Conservation (phyloP, 2,329 filamentous ascomycete species). For the Pseudopithomyces chartarum region DNA sequence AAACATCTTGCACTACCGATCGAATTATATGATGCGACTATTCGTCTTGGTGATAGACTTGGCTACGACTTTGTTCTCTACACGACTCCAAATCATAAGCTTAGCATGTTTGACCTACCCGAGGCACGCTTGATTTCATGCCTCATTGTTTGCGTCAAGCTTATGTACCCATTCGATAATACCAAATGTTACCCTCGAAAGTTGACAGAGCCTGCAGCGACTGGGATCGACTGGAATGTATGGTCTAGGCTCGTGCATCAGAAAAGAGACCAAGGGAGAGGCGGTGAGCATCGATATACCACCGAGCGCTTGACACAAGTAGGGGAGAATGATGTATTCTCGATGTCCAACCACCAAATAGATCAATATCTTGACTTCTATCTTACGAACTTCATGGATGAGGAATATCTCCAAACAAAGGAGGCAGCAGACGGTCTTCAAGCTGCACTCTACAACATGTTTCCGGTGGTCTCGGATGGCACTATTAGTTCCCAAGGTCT, state of each 20-base stretch:
- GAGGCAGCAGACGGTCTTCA: constrained; percentile 47
- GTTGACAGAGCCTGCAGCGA: constrained; percentile 60
- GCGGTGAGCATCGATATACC: constrained; percentile 25
- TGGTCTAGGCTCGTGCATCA: constrained; percentile 59
- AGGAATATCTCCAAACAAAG: constrained; percentile 44
- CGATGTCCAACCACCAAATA: constrained; percentile 65
- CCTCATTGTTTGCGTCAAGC: constrained; percentile 76
- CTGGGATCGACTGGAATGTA: constrained; percentile 71
- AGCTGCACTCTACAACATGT: constrained; percentile 48
- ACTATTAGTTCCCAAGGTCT: neutral
- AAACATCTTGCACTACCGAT: constrained; percentile 75
- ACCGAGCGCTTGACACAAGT: constrained; percentile 57
- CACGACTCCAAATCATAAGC: constrained; percentile 30
- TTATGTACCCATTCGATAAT: constrained; percentile 76
- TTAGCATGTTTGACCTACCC: constrained; percentile 52
- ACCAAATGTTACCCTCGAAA: constrained; percentile 57
- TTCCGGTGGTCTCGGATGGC: constrained; percentile 35
- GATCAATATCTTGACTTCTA: constrained; percentile 84
- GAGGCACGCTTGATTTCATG: constrained; percentile 75
- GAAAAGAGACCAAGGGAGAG: constrained; percentile 6
- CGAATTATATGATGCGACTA: constrained; percentile 66
- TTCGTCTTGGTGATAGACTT: constrained; percentile 59
- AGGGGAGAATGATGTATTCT: constrained; percentile 65
- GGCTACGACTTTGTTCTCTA: constrained; percentile 64
- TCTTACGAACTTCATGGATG: constrained; percentile 63